A percentile compares a stretch with the other conserved stretches of the same genome.
phyloP scores from a whole-genome alignment of 2,329 filamentous ascomycete species.

The Cladosporium sp. region DNA sequence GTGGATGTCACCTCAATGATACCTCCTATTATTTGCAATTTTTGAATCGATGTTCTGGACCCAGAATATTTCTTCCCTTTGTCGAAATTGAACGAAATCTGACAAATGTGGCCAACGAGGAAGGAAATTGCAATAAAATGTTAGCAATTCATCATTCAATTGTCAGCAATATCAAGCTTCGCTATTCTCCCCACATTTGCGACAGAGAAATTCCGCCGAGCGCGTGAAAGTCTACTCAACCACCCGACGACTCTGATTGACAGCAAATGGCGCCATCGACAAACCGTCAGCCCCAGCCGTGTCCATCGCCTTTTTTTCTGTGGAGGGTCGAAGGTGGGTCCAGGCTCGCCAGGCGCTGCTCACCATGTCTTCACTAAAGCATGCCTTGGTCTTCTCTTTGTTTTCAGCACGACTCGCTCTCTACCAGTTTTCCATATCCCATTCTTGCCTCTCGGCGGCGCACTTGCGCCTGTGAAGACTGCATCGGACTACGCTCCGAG shows the following conservation, averaged over 20 bases:
- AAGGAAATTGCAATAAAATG: too few relatives aligned
- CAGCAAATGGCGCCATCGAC: slow-evolving; percentile 10
- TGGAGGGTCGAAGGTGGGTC: slow-evolving; percentile 5
- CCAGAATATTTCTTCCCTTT: too few relatives aligned
- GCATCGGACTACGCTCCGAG: neutral
- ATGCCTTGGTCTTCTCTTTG: neutral
- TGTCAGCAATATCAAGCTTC: too few relatives aligned
- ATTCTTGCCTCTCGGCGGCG: neutral
- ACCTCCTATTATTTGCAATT: too few relatives aligned
- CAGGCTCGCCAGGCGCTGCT: neutral
- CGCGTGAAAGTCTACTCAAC: neutral
- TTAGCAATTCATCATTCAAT: too few relatives aligned
- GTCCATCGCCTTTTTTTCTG: slow-evolving; percentile 3
- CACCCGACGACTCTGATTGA: neutral
- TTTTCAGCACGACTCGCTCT: neutral
- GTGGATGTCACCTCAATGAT: too few relatives aligned
- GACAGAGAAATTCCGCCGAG: neutral
- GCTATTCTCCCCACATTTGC: neutral
- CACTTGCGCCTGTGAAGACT: neutral
- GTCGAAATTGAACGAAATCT: too few relatives aligned
- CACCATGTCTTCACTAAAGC: neutral
- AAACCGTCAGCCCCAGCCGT: slow-evolving; percentile 1
- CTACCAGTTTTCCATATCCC: neutral
- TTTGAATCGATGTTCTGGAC: too few relatives aligned
- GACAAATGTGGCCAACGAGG: too few relatives aligned